Evolutionary conservation across 148 eudicot species (phyloP).

Genomic region (Vaccinium corymbosum): DNA sequence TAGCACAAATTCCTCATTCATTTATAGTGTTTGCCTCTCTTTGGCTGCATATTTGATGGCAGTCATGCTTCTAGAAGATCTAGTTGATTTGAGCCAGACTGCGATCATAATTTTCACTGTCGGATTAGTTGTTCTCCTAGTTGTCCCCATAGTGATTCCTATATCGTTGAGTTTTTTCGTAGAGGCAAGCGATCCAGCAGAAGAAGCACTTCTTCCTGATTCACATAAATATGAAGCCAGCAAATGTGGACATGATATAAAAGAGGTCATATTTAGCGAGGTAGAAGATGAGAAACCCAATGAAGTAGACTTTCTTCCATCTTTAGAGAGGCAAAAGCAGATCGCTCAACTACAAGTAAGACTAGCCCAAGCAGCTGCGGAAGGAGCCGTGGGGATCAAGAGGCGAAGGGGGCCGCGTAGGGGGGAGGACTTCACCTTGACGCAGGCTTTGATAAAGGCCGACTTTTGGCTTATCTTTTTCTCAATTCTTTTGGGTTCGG

Average conservation of each 20-base stretch:
- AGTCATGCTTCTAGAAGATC: conserved; percentile 84
- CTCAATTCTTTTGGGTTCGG: conserved; percentile 78
- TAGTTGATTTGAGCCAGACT: conserved; percentile 52
- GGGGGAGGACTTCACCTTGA: conserved; percentile 87
- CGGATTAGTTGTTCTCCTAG: conserved; percentile 51
- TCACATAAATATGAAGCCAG: conserved; percentile 35
- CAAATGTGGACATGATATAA: conserved; percentile 38
- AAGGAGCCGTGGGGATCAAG: conserved; percentile 80
- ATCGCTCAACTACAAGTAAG: conserved; percentile 67
- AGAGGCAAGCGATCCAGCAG: conserved; percentile 40
- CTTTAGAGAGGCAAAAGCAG: conserved; percentile 66
- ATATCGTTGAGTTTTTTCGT: conserved; percentile 38
- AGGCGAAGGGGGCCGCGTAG: conserved; percentile 80
- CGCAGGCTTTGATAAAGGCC: conserved; percentile 80
- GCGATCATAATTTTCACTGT: conserved; percentile 60
- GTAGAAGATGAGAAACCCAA: conserved; percentile 75
- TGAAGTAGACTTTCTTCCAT: conserved; percentile 65
- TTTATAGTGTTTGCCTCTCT: conserved; percentile 67
- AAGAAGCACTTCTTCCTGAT: conserved; percentile 55
- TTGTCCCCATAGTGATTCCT: conserved; percentile 67
- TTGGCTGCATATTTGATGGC: conserved; percentile 94
- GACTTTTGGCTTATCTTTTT: conserved; percentile 92
- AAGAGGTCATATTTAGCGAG: conserved; percentile 74
- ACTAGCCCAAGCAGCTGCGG: conserved; percentile 88
- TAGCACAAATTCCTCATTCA: conserved; percentile 53